These are phyloP conservation scores for Solanum chacoense DNA, from an alignment of 305 asterid species.

Conservation along the genomic window DNA sequence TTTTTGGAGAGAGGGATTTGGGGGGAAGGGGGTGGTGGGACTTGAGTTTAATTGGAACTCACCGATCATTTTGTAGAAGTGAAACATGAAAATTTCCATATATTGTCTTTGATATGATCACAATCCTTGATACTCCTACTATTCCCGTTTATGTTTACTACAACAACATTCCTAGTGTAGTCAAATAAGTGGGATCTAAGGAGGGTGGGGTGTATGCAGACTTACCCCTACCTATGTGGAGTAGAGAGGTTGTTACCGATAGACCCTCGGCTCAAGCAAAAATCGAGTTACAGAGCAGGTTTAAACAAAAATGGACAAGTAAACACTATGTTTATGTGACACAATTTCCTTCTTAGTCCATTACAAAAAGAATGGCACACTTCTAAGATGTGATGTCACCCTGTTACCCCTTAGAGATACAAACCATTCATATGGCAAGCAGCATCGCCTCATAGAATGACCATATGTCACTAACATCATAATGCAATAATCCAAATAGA, in stretches of 20 bases:
- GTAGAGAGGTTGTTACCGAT: not conserved
- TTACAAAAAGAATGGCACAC: not conserved
- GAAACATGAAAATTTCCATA: not conserved
- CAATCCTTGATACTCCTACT: not conserved
- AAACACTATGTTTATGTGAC: not conserved
- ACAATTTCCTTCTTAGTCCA: not conserved
- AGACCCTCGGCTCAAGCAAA: not conserved
- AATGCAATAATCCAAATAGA: not conserved
- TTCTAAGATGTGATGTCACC: not conserved
- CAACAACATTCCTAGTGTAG: not conserved
- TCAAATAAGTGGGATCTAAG: not conserved
- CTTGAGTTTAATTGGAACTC: not conserved
- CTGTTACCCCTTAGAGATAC: not conserved
- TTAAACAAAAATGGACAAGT: not conserved
- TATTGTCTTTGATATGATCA: not conserved
- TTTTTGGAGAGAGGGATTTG: not conserved
- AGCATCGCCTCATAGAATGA: not conserved
- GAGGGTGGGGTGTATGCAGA: not conserved
- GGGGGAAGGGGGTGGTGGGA: not conserved
- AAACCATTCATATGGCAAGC: not conserved
- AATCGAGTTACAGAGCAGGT: not conserved
- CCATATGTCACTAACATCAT: not conserved
- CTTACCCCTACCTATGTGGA: not conserved
- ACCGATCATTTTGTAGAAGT: not conserved
- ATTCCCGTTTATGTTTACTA: not conserved